Evolutionary conservation across 2,329 filamentous ascomycete genomes (phyloP).

Genomic region (Cladosporium sp.): DNA sequence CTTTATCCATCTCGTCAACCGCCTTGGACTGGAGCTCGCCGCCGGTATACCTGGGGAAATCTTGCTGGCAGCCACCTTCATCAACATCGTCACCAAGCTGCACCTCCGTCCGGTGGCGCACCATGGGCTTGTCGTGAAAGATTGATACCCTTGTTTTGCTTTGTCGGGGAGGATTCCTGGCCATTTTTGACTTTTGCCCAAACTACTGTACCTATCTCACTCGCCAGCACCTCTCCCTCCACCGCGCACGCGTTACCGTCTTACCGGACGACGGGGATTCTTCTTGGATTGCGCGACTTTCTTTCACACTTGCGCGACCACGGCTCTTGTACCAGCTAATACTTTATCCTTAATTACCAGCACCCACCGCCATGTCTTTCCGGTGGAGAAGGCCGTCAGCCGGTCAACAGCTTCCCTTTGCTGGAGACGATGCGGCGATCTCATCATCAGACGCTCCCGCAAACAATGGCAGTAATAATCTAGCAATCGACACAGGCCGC

Average conservation of each 20-base stretch:
- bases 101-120: not conserved
- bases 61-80: no score
- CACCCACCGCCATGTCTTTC: constrained; percentile 14
- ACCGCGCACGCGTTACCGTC: not conserved
- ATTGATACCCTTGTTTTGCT: not conserved
- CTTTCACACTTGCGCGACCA: constrained; percentile 1
- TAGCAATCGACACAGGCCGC: constrained; percentile 5
- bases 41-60: no score
- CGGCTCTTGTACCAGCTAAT: not conserved
- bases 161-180: not conserved
- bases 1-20: no score
- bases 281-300: constrained; percentile 11
- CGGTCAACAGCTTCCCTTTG: constrained; percentile 17
- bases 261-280: not conserved
- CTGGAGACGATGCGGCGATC: constrained; percentile 16
- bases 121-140: constrained; percentile 1
- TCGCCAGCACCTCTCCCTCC: not conserved
- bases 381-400: constrained; percentile 15
- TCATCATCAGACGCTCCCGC: constrained; percentile 8
- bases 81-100: no score
- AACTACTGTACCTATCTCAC: not conserved
- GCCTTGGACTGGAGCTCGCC: no score
- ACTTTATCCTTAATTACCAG: constrained; percentile 14
- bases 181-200: not conserved
- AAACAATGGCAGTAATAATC: constrained; percentile 5